These are phyloP conservation scores for Eutypa lata DNA, from an alignment of 2,329 filamentous ascomycete species.

Conservation along the genomic window DNA sequence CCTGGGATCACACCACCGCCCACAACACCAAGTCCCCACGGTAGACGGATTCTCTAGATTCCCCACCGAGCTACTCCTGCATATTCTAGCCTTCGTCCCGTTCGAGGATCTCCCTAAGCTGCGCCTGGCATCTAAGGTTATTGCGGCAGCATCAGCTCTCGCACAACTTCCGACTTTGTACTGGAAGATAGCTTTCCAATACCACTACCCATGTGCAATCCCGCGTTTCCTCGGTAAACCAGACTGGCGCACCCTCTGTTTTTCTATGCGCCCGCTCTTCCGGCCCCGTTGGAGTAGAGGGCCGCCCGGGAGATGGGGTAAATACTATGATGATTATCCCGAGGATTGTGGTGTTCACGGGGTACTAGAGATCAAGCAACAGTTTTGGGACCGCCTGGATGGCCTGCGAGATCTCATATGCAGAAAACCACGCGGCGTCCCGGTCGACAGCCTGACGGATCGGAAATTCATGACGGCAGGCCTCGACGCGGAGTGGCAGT, in stretches of 20 bases:
- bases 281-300: background rate
- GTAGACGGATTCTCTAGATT: background rate
- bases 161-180: background rate
- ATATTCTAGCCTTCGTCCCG: background rate
- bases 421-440: background rate
- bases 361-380: background rate
- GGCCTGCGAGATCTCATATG: background rate
- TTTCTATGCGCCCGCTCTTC: background rate
- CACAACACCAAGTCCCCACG: background rate
- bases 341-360: too few relatives aligned
- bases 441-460: background rate
- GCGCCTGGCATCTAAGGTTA: background rate
- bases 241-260: background rate
- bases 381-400: background rate
- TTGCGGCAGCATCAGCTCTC: background rate
- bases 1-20: too few relatives aligned
- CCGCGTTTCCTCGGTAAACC: background rate
- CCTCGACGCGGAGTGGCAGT: background rate
- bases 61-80: background rate
- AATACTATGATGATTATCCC: too few relatives aligned
- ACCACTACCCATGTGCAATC: background rate
- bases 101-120: background rate
- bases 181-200: background rate
- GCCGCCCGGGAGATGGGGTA: too few relatives aligned
- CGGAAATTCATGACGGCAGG: background rate